Base-by-base conservation (phyloP, 2,329 filamentous ascomycete genomes). In the Cordyceps militaris region DNA sequence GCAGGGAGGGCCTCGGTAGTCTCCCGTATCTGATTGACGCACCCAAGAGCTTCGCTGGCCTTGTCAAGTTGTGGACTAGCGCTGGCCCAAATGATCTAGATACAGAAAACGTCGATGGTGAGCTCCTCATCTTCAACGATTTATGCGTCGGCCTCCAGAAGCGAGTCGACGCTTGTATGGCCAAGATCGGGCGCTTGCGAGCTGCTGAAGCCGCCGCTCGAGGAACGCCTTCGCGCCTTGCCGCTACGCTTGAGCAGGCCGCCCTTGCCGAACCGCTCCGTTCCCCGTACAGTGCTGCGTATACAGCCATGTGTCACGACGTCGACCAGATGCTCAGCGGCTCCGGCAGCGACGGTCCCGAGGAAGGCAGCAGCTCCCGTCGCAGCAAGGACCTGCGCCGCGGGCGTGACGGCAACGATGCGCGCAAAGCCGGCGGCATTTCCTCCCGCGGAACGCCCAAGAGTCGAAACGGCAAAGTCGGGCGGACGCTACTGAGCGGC, bases 21-120 rank as follows among this genome's bases (percentile, higher is more conserved):
- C 77, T 99, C 14, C 94, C 94, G 0, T 97, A 96, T 69, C 81
- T 99, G 4, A 89, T 99, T 61, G 94, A 99, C 64, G 87, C 92
- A 61, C 85, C 91, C 8, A 84, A 90, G 61, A 92, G 89, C 64
- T 91, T 92, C 65, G 91, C 94, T 0, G 86, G 87, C 38, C 74
- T 99, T 19, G 87, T 96, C 23, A 88, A 88, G 65, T 75, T 94
- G 13, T 95, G 89, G 89, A 79, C 88, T 0, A 86, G 90, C 40
- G 69, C 76, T 4, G 76, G 70, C 10, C 72, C 74, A 1, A 57
- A 70, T 1, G 76, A 78, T 16, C 70, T 66, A n/a, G 68, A 64
- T 34, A 66, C 64, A 30, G 51, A 60, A 6, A 60, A 69, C 2
- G 65, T 66, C 3, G 73, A 80, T n/a, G 78, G 79, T 36, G 81